Base-by-base conservation (phyloP, 2,329 filamentous ascomycete genomes). In the Tolypocladium inflatum region DNA sequence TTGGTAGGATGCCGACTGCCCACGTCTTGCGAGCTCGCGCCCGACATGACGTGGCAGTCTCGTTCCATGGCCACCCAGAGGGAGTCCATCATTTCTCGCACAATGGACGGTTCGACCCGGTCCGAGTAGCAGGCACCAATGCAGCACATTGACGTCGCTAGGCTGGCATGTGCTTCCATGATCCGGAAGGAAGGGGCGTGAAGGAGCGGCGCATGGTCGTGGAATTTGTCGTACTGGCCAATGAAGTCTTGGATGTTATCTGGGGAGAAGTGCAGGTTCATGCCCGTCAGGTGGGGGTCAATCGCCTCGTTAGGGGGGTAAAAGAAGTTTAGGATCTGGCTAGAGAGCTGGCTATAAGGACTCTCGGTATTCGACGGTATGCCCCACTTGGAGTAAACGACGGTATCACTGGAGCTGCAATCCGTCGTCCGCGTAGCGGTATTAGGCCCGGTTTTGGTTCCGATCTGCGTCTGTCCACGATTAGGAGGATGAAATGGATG, bases 91-190 rank as follows among this genome's bases (percentile, higher is more conserved):
- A 90, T 78, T 67, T 84, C 82, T 61, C 87, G 84, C 62, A 88
- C 84, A 63, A 88, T 78, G 60, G 78, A 74, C 51, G 84, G 72
- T 35, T 77, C 74, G 61, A 88, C 74, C 60, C 78, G 79, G 57
- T 87, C 80, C 55, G 88, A 89, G 71, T 91, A 91, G 58, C 89
- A 88, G 45, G 88, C 87, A 42, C 88, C 88, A 64, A 89, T 79
- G 68, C 85, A 89, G 66, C 88, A 84, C 78, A 91, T 88, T 61
- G 80, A 80, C 60, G 88, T 78, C 55, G 89, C 74, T 60, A 91
- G 78, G 62, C 86, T 85, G 60, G 85, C 83, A 68, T 87, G 85
- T 53, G 84, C 82, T 61, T 85, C 80, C 61, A 81, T 76, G 56
- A 88, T 80, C 66, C 84, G 81, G 72, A 91, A 89, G 10, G 87